A percentile compares a stretch with the other conserved stretches of the same genome.
Evolutionary conservation across 495 filamentous ascomycete species (phyloP).

Genomic region (Xeromyces bisporus): DNA sequence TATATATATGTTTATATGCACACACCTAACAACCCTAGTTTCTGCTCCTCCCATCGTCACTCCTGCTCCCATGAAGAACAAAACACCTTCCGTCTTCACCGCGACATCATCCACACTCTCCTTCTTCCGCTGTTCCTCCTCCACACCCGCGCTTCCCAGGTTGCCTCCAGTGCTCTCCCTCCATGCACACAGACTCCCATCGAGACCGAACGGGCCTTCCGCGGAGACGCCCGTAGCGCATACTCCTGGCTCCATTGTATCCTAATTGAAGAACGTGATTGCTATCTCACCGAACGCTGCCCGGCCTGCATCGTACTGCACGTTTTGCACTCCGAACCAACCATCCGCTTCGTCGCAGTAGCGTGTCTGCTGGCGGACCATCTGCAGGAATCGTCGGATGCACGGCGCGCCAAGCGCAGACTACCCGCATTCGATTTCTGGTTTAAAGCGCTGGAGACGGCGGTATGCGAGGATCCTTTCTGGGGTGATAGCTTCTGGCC

Average conservation of each 20-base stretch:
- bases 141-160: slow-evolving; percentile 32
- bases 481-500: slow-evolving; percentile 41
- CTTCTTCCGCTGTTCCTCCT: slow-evolving; percentile 41
- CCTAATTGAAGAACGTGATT: slow-evolving; percentile 38
- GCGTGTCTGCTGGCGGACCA: slow-evolving; percentile 35
- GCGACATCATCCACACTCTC: slow-evolving; percentile 43
- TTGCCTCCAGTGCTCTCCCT: slow-evolving; percentile 30
- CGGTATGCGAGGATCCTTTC: slow-evolving; percentile 37
- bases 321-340: slow-evolving; percentile 39
- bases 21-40: slow-evolving; percentile 19
- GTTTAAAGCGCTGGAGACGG: slow-evolving; percentile 33
- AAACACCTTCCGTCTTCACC: slow-evolving; percentile 37
- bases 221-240: slow-evolving; percentile 38
- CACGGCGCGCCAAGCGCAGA: slow-evolving; percentile 6
- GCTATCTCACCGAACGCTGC: slow-evolving; percentile 39
- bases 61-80: slow-evolving; percentile 23
- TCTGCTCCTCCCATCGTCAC: slow-evolving; percentile 31
- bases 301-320: slow-evolving; percentile 39
- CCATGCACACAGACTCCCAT: slow-evolving; percentile 19
- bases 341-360: slow-evolving; percentile 39
- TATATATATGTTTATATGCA: too few relatives aligned
- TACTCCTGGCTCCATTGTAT: slow-evolving; percentile 47
- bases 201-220: slow-evolving; percentile 42
- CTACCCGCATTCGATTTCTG: slow-evolving; percentile 37
- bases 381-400: slow-evolving; percentile 9